phyloP scores from a whole-genome alignment of 1,284 basidiomycete genomes.

The Gymnopus androsaceus region DNA sequence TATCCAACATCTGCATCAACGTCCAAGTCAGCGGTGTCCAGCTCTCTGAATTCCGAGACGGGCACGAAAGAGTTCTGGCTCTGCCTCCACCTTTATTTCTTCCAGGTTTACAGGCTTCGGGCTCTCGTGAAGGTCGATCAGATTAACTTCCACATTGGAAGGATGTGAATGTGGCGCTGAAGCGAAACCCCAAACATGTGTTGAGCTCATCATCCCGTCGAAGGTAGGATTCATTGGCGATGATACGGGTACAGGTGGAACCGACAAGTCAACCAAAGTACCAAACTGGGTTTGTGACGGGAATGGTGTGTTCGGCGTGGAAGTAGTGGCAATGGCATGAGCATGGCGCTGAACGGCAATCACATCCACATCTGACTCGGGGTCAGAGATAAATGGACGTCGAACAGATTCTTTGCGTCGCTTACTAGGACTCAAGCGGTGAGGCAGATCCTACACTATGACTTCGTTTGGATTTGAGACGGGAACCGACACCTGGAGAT shows the following conservation, averaged over 20 bases:
- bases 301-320: constrained; percentile 6
- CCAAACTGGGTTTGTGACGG: not conserved
- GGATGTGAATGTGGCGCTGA: not conserved
- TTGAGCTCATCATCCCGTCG: not conserved
- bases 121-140: constrained; percentile 10
- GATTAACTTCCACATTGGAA: not conserved
- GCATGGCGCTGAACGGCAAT: not conserved
- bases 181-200: not conserved
- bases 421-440: constrained; percentile 5
- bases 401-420: not conserved
- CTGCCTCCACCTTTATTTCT: not conserved
- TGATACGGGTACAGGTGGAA: not conserved
- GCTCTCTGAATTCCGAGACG: too few species aligned
- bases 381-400: constrained; percentile 16
- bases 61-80: not conserved
- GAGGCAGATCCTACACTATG: constrained; percentile 10
- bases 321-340: not conserved
- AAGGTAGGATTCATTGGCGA: not conserved
- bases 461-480: constrained; percentile 11
- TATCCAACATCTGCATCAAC: not conserved
- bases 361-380: constrained; percentile 10
- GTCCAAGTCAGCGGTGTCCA: not conserved
- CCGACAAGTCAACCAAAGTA: constrained; percentile 10
- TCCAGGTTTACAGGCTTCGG: not conserved
- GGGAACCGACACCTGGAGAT: constrained; percentile 12